Evolutionary conservation across 192 early-diverging fungal genomes (phyloP).

Genomic region (Coemansia sp.): DNA sequence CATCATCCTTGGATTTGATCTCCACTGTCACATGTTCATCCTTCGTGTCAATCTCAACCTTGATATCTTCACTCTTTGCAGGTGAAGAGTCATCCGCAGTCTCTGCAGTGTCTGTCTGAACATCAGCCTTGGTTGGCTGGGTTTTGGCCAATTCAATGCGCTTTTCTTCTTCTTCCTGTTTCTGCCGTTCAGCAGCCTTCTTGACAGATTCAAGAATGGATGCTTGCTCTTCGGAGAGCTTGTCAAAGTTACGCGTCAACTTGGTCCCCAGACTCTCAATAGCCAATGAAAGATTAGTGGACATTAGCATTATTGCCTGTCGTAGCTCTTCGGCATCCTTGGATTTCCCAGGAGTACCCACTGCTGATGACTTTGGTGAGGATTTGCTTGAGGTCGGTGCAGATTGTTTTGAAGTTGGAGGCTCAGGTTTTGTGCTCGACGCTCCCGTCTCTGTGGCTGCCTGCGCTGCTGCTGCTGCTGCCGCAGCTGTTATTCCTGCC

Average conservation of each 20-base stretch:
- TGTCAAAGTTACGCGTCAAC: constrained; percentile 48
- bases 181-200: constrained; percentile 13
- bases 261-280: constrained; percentile 50
- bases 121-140: neutral
- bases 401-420: constrained; percentile 17
- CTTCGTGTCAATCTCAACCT: constrained; percentile 2
- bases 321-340: constrained; percentile 40
- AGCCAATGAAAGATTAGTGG: constrained; percentile 40
- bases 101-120: neutral
- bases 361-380: neutral
- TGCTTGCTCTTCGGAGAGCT: constrained; percentile 41
- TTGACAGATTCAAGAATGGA: constrained; percentile 36
- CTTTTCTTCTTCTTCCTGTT: constrained; percentile 3
- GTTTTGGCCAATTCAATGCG: neutral
- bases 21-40: constrained; percentile 11
- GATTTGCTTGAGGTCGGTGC: constrained; percentile 5
- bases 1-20: constrained; percentile 8
- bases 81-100: neutral
- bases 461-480: constrained; percentile 12
- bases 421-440: constrained; percentile 41
- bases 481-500: constrained; percentile 28
- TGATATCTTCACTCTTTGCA: constrained; percentile 7
- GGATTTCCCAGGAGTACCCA: neutral
- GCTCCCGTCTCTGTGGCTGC: constrained; percentile 4
- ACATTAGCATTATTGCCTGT: constrained; percentile 37